A percentile compares a stretch with the other conserved stretches of the same genome.
Conservation (phyloP, 805 yeast genomes). For the Saccharomyces kudriavzevii region DNA sequence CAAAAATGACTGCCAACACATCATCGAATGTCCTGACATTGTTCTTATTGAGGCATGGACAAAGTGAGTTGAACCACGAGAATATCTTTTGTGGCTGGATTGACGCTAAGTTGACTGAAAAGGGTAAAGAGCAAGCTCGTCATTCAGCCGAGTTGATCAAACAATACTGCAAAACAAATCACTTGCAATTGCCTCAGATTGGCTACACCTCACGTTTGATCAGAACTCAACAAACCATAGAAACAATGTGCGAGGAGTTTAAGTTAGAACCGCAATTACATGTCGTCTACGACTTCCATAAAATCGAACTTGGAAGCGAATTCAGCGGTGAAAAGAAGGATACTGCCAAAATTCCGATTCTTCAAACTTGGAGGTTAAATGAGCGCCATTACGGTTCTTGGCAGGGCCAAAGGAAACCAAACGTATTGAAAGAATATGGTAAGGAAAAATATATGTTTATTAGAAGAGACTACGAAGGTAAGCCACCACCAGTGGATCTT, state of each 20-base stretch:
- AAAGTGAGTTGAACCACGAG: constrained; percentile 64
- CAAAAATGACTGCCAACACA: not conserved
- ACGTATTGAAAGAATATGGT: constrained; percentile 54
- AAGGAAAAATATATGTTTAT: constrained; percentile 61
- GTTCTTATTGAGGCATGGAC: constrained; percentile 62
- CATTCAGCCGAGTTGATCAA: constrained; percentile 51
- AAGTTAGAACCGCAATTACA: constrained; percentile 9
- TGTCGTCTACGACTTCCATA: constrained; percentile 7
- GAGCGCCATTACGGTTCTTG: constrained; percentile 74
- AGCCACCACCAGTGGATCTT: constrained; percentile 41
- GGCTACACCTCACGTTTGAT: constrained; percentile 61
- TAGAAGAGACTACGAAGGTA: constrained; percentile 69
- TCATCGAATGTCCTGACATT: constrained; percentile 1
- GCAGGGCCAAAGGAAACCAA: constrained; percentile 65
- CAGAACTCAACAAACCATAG: constrained; percentile 63
- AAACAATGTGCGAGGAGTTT: constrained; percentile 49
- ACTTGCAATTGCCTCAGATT: constrained; percentile 37
- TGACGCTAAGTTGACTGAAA: constrained; percentile 55
- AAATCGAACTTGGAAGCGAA: not conserved
- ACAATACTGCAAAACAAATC: constrained; percentile 22
- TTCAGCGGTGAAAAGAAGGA: constrained; percentile 25
- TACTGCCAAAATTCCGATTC: constrained; percentile 39
- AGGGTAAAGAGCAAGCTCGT: constrained; percentile 57
- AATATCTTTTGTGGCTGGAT: constrained; percentile 78
- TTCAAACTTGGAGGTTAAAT: constrained; percentile 66